A percentile compares a stretch with the other conserved stretches of the same genome.
These are phyloP conservation scores for Tolypocladium cylindrosporum DNA, from an alignment of 2,329 filamentous ascomycete species.

Conservation along the genomic window DNA sequence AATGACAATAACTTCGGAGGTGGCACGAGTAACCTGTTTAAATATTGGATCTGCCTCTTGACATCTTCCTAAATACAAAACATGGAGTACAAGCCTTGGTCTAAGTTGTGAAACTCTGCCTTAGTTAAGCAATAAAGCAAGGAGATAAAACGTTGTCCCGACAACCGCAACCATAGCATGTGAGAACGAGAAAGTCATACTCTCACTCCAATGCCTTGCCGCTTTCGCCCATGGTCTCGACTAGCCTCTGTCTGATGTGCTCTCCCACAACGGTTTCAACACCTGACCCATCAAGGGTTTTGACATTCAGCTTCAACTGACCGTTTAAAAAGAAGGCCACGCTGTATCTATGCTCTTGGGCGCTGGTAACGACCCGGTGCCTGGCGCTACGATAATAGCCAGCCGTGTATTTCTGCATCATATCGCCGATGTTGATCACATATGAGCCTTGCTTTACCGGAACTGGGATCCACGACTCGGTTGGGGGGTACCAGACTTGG, in stretches of 20 bases:
- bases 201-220: background rate
- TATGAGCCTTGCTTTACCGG: conserved; percentile 18
- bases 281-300: conserved; percentile 2
- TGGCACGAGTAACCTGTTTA: too few species aligned
- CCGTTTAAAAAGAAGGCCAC: conserved; percentile 18
- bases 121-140: too few species aligned
- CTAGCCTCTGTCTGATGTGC: conserved; percentile 2
- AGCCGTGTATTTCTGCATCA: conserved; percentile 20
- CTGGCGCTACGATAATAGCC: conserved; percentile 19
- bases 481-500: conserved; percentile 16
- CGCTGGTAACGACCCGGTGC: conserved; percentile 17
- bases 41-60: too few species aligned
- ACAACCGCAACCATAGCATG: background rate
- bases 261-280: conserved; percentile 1
- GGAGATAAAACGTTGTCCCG: too few species aligned
- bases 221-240: conserved; percentile 3
- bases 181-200: background rate
- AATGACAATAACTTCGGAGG: too few species aligned
- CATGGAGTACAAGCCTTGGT: too few species aligned
- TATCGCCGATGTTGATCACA: conserved; percentile 27
- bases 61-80: too few species aligned
- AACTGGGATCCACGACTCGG: conserved; percentile 17
- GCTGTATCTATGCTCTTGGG: conserved; percentile 14
- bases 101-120: too few species aligned
- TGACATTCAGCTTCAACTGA: conserved; percentile 1